These are phyloP conservation scores for Coniferiporia sulphurascens DNA, from an alignment of 1,284 basidiomycete species.

Conservation along the genomic window DNA sequence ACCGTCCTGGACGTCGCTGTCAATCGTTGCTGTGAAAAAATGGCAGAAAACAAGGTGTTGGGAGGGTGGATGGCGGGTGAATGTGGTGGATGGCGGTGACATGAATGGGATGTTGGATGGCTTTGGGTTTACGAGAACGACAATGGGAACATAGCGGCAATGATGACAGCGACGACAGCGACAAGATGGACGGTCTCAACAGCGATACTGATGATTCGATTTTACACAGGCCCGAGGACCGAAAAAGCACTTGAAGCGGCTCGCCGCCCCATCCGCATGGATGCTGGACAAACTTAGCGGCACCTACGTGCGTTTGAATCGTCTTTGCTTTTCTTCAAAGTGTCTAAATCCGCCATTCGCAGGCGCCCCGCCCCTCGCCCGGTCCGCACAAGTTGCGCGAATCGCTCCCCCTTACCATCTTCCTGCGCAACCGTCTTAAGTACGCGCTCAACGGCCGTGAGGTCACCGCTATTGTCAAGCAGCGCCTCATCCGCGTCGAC, in stretches of 20 bases:
- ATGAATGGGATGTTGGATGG: not conserved
- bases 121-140: not conserved
- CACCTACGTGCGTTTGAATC: constrained; percentile 74
- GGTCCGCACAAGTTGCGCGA: constrained; percentile 99
- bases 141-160: constrained; percentile 23
- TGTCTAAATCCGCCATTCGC: constrained; percentile 12
- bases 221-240: constrained; percentile 85
- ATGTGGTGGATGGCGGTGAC: constrained; percentile 2
- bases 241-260: constrained; percentile 99
- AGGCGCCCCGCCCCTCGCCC: constrained; percentile 95
- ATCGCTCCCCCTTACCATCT: constrained; percentile 90
- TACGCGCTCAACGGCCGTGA: constrained; percentile 97
- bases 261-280: constrained; percentile 97
- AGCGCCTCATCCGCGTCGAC: constrained; percentile 98
- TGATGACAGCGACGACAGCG: constrained; percentile 1
- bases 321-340: constrained; percentile 8
- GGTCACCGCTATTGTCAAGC: constrained; percentile 92
- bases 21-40: constrained; percentile 19
- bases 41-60: constrained; percentile 19
- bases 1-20: constrained; percentile 13
- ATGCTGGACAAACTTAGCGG: constrained; percentile 99
- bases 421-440: constrained; percentile 99
- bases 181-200: not conserved
- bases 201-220: constrained; percentile 7
- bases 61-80: constrained; percentile 25